A percentile compares a stretch with the other conserved stretches of the same genome.
These are phyloP conservation scores for Backusella mclennaniae DNA, from an alignment of 192 early-diverging fungal genomes.

Conservation along the genomic window DNA sequence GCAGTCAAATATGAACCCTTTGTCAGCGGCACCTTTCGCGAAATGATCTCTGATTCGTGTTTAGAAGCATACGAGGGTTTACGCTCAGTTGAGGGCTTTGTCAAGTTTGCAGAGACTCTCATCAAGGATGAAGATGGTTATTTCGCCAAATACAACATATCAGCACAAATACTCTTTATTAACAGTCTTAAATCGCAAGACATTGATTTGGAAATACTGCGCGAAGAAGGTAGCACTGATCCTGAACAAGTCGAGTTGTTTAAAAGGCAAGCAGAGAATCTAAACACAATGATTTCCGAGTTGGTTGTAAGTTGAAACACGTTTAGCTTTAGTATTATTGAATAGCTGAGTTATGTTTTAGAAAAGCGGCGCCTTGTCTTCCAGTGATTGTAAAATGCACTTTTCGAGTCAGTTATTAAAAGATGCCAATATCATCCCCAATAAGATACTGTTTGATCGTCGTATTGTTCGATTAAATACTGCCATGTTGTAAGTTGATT, in stretches of 20 bases:
- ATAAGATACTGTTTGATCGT: constrained; percentile 24
- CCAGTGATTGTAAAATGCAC: constrained; percentile 22
- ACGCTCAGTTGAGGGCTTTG: constrained; percentile 23
- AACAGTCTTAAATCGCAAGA: constrained; percentile 26
- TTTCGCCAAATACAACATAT: constrained; percentile 10
- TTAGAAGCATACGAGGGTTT: constrained; percentile 9
- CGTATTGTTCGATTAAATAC: constrained; percentile 37
- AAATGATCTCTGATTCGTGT: constrained; percentile 13
- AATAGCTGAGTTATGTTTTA: neutral
- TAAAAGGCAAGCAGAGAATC: neutral
- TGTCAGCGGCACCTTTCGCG: neutral
- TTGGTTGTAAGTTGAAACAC: constrained; percentile 14
- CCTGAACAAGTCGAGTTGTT: neutral
- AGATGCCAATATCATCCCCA: constrained; percentile 23
- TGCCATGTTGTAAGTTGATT: constrained; percentile 33
- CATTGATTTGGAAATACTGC: constrained; percentile 18
- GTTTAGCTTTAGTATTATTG: neutral
- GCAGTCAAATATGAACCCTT: neutral
- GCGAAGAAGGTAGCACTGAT: constrained; percentile 7
- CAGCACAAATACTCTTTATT: constrained; percentile 19
- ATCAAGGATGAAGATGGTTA: constrained; percentile 22
- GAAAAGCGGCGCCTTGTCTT: constrained; percentile 2
- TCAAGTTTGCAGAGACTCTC: constrained; percentile 10
- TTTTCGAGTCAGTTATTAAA: constrained; percentile 28
- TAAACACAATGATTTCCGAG: constrained; percentile 23